phyloP scores from a whole-genome alignment of 1,284 basidiomycete genomes.

The Sanguinoderma infundibulare region DNA sequence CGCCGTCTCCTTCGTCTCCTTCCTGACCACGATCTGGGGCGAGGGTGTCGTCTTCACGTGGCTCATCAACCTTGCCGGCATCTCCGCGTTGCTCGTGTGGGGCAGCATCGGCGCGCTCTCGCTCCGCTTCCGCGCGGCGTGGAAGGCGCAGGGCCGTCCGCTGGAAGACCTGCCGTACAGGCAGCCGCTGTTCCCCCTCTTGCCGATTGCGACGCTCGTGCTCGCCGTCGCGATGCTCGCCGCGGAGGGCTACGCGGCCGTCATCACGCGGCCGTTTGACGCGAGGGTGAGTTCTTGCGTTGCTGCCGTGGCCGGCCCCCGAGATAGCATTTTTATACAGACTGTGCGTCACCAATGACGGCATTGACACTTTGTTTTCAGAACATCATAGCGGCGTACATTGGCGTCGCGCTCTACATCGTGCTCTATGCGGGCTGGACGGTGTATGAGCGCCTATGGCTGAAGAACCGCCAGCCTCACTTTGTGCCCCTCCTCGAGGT shows the following conservation, averaged over 20 bases:
- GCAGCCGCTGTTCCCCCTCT: slow-evolving; percentile 52
- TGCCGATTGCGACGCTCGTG: slow-evolving; percentile 47
- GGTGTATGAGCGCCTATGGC: slow-evolving; percentile 35
- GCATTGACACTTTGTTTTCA: too few relatives aligned
- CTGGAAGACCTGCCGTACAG: slow-evolving; percentile 49
- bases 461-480: slow-evolving; percentile 28
- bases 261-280: slow-evolving; percentile 39
- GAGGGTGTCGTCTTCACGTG: slow-evolving; percentile 57
- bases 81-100: slow-evolving; percentile 74
- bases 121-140: slow-evolving; percentile 53
- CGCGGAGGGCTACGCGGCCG: slow-evolving; percentile 53
- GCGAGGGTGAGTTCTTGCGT: slow-evolving; percentile 31
- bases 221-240: slow-evolving; percentile 53
- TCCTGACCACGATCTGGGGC: slow-evolving; percentile 60
- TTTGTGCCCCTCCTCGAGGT: slow-evolving; percentile 41
- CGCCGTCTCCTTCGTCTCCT: slow-evolving; percentile 50
- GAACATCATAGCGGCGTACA: slow-evolving; percentile 48
- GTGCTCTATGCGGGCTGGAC: slow-evolving; percentile 41
- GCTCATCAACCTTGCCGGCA: slow-evolving; percentile 71
- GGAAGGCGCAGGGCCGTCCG: slow-evolving; percentile 42
- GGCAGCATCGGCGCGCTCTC: slow-evolving; percentile 58
- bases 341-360: too few relatives aligned
- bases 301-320: background rate
- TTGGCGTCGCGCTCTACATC: slow-evolving; percentile 43
- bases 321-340: too few relatives aligned